phyloP scores from a whole-genome alignment of 1,284 basidiomycete genomes.

The Moniliella sp. region DNA sequence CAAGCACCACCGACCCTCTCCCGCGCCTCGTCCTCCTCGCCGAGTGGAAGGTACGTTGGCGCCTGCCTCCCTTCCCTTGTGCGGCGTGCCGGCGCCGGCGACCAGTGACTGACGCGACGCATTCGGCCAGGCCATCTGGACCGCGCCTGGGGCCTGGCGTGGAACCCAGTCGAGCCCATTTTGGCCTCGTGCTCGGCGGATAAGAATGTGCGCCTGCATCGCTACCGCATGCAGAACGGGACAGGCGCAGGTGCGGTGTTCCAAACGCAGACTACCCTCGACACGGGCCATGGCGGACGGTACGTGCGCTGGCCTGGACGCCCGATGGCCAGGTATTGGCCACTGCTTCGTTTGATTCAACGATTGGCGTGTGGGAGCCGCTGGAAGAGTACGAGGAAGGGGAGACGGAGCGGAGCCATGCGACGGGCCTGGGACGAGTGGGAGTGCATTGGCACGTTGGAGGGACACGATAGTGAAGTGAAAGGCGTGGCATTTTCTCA shows the following conservation, averaged over 20 bases:
- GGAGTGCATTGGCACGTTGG: conserved; percentile 68
- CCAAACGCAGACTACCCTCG: conserved; percentile 26
- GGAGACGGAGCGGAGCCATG: conserved; percentile 34
- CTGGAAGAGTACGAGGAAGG: conserved; percentile 35
- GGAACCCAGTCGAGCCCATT: conserved; percentile 64
- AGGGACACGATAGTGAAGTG: conserved; percentile 94
- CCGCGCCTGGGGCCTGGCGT: conserved; percentile 57
- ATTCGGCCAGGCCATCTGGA: conserved; percentile 7
- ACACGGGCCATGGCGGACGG: conserved; percentile 70
- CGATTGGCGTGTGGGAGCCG: conserved; percentile 68
- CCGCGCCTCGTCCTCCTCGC: no score
- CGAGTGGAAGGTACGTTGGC: no score
- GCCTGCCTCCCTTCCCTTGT: no score
- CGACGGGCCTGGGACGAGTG: conserved; percentile 35
- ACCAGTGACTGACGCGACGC: no score
- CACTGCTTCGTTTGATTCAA: conserved; percentile 81
- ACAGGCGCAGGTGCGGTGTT: conserved; percentile 14
- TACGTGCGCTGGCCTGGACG: conserved; percentile 71
- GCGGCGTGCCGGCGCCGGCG: no score
- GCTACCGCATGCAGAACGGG: conserved; percentile 11
- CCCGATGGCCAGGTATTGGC: conserved; percentile 72
- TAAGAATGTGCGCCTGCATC: conserved; percentile 68
- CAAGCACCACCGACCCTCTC: no score
- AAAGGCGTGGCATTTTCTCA: conserved; percentile 72
- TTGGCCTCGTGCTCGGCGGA: conserved; percentile 85